phyloP scores from a whole-genome alignment of 495 filamentous ascomycete genomes.

The Podospora conica region DNA sequence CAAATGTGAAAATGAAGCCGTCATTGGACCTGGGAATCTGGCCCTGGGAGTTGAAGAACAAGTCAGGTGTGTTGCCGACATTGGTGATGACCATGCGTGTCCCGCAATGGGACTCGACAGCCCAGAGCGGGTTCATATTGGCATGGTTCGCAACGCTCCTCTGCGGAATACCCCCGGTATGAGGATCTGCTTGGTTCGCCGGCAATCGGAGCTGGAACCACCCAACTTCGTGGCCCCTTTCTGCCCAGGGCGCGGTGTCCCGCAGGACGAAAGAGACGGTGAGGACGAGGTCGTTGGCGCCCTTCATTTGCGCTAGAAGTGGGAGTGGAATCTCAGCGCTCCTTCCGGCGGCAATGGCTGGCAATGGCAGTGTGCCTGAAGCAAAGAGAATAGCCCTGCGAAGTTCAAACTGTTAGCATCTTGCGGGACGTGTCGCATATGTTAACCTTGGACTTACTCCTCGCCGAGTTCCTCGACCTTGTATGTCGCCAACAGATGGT shows the following conservation, averaged over 20 bases:
- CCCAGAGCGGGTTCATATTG: neutral
- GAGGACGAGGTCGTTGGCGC: constrained; percentile 16
- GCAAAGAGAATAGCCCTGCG: constrained; percentile 9
- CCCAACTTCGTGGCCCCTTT: constrained; percentile 23
- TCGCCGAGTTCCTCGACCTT: constrained; percentile 16
- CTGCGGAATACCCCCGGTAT: too few species aligned
- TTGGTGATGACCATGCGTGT: neutral
- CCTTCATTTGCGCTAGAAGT: neutral
- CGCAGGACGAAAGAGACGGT: constrained; percentile 18
- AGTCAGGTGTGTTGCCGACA: neutral
- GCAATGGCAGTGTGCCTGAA: constrained; percentile 17
- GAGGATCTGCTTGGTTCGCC: too few species aligned
- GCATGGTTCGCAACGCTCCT: too few species aligned
- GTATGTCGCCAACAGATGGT: constrained; percentile 33
- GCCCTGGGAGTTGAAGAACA: neutral
- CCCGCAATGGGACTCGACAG: neutral
- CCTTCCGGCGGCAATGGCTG: constrained; percentile 9
- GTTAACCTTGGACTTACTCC: constrained; percentile 10
- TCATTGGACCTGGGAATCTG: constrained; percentile 7
- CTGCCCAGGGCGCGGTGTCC: constrained; percentile 18
- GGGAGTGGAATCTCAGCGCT: constrained; percentile 9
- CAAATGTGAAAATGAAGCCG: constrained; percentile 33
- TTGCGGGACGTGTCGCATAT: neutral
- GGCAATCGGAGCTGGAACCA: constrained; percentile 17
- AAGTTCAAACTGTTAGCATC: neutral